Percentiles rank a stretch among this genome's conserved stretches.
Conservation (phyloP, 306 rosid species). For the Nissolia schottii region DNA sequence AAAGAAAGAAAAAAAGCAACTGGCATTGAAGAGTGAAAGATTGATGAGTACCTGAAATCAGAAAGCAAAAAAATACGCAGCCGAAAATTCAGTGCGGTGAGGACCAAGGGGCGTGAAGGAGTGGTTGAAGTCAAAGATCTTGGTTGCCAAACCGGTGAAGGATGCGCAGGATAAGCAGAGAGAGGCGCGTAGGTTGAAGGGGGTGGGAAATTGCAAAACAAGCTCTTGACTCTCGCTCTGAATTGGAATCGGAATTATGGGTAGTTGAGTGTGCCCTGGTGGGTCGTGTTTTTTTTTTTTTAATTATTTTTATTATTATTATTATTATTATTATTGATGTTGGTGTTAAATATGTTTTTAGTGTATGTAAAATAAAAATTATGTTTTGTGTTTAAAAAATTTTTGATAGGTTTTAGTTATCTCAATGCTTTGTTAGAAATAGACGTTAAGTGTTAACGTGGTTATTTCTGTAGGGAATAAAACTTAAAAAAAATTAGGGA, state of each 20-base stretch:
- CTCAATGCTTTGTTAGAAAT: no score
- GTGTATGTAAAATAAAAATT: no score
- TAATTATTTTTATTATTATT: neutral
- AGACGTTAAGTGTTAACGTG: no score
- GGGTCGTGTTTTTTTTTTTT: neutral
- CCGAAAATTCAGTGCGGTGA: neutral
- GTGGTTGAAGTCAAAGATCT: slow-evolving; percentile 33
- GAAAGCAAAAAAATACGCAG: neutral
- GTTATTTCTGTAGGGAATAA: no score
- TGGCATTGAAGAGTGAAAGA: slow-evolving; percentile 20
- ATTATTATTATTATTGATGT: no score
- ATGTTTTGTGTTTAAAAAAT: no score
- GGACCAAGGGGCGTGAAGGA: neutral
- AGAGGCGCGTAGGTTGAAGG: slow-evolving; percentile 45
- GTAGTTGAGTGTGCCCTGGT: neutral
- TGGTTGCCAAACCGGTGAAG: slow-evolving; percentile 28
- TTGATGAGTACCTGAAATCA: slow-evolving; percentile 33
- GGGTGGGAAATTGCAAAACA: neutral
- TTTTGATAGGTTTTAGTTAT: no score
- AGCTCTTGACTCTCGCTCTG: slow-evolving; percentile 34
- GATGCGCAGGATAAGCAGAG: slow-evolving; percentile 44
- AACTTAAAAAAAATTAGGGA: no score
- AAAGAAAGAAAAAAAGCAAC: neutral
- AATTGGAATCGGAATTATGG: slow-evolving; percentile 12
- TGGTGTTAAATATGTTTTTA: no score